Conservation (phyloP, 306 rosid species). For the Urtica urens region DNA sequence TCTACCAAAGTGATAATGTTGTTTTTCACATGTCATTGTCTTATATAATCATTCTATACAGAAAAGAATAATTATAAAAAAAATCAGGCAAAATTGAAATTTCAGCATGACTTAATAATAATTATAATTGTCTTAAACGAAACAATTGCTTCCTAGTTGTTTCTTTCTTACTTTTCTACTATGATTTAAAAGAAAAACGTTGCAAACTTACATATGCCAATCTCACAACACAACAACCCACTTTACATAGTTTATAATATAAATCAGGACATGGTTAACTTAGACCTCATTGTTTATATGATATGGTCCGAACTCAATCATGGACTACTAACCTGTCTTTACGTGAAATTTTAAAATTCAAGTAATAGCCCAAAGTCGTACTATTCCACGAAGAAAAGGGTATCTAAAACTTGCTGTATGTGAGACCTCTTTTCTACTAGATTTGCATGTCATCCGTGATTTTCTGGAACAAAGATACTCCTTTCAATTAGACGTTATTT, state of each 20-base stretch:
- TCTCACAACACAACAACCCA: background rate
- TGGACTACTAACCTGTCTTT: background rate
- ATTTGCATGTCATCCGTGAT: slow-evolving; percentile 10
- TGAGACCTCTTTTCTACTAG: background rate
- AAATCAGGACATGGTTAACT: background rate
- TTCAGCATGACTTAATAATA: background rate
- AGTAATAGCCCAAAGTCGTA: background rate
- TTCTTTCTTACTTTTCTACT: background rate
- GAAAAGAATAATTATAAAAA: too few species aligned
- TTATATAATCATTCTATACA: too few species aligned
- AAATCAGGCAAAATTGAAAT: slow-evolving; percentile 1
- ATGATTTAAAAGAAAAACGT: background rate
- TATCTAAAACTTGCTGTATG: background rate
- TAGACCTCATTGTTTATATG: background rate
- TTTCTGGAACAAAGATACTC: slow-evolving; percentile 8
- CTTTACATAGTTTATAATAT: too few species aligned
- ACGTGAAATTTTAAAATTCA: background rate
- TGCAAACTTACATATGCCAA: background rate
- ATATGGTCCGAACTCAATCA: slow-evolving; percentile 4
- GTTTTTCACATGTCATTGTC: slow-evolving; percentile 13
- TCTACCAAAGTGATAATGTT: slow-evolving; percentile 8
- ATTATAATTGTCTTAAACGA: too few species aligned
- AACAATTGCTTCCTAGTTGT: too few species aligned
- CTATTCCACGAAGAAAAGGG: background rate
- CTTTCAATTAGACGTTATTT: background rate